Conservation (phyloP, 2,329 filamentous ascomycete species). For the Penicillium sp. region DNA sequence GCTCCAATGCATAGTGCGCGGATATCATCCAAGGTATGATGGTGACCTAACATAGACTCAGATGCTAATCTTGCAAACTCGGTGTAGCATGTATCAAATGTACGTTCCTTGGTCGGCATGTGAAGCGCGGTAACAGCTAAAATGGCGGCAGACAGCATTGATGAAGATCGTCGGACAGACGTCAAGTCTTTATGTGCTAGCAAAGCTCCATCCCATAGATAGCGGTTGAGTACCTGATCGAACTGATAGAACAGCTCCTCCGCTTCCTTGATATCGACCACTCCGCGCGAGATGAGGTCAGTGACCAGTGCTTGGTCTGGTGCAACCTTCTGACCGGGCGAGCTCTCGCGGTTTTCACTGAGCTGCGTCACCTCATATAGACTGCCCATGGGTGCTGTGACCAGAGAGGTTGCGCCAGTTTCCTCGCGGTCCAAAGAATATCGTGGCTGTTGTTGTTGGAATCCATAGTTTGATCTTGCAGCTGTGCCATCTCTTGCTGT, state of each 20-base stretch:
- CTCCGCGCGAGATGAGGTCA: slow-evolving; percentile 53
- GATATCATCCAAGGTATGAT: slow-evolving; percentile 51
- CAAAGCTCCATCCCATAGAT: slow-evolving; percentile 44
- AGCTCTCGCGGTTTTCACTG: slow-evolving; percentile 35
- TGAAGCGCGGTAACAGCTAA: slow-evolving; percentile 52
- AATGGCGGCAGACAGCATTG: slow-evolving; percentile 42
- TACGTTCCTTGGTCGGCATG: slow-evolving; percentile 44
- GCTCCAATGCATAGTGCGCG: slow-evolving; percentile 54
- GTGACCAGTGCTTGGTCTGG: slow-evolving; percentile 35
- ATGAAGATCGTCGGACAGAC: slow-evolving; percentile 47
- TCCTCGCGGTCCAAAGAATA: slow-evolving; percentile 38
- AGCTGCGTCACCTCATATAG: slow-evolving; percentile 49
- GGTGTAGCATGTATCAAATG: slow-evolving; percentile 49
- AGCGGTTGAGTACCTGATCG: slow-evolving; percentile 41
- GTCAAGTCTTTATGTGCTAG: slow-evolving; percentile 47
- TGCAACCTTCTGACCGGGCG: slow-evolving; percentile 29
- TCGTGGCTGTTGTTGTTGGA: slow-evolving; percentile 27
- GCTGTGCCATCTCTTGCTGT: slow-evolving; percentile 10
- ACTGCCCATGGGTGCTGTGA: slow-evolving; percentile 47
- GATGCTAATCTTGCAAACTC: slow-evolving; percentile 54
- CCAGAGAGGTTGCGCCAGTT: slow-evolving; percentile 34
- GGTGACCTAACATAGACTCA: slow-evolving; percentile 51
- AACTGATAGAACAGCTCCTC: slow-evolving; percentile 43
- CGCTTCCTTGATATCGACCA: slow-evolving; percentile 43
- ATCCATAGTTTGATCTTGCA: slow-evolving; percentile 21